Evolutionary conservation across 2,329 filamentous ascomycete species (phyloP).

Genomic region (Coleophoma cylindrospora): DNA sequence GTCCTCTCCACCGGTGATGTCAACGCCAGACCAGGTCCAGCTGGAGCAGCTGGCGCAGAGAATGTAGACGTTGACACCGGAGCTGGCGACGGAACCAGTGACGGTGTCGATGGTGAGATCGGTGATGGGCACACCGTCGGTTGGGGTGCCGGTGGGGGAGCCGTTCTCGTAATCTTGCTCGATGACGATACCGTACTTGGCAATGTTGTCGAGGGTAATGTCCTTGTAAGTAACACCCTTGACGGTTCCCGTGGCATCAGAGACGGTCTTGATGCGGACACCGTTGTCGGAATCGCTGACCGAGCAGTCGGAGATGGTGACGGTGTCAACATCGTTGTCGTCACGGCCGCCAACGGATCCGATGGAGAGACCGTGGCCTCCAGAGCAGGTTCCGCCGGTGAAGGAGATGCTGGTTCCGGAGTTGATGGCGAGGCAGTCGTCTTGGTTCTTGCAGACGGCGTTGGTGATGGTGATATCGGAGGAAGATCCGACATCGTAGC

Average conservation of each 20-base stretch:
- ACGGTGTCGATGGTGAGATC: too few species aligned
- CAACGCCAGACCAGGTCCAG: conserved; percentile 47
- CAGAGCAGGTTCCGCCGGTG: conserved; percentile 4
- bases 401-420: conserved; percentile 1
- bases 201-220: conserved; percentile 41
- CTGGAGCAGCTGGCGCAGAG: conserved; percentile 33
- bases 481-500: conserved; percentile 43
- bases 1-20: conserved; percentile 45
- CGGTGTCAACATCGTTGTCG: conserved; percentile 45
- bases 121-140: too few species aligned
- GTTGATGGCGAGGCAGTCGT: conserved; percentile 35
- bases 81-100: too few species aligned
- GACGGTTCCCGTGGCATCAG: conserved; percentile 43
- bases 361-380: conserved; percentile 42
- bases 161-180: conserved; percentile 44
- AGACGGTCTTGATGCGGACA: conserved; percentile 52
- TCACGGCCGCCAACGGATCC: conserved; percentile 46
- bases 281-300: conserved; percentile 47
- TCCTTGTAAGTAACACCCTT: conserved; percentile 42
- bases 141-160: too few species aligned
- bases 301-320: conserved; percentile 40
- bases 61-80: too few species aligned
- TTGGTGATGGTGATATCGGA: conserved; percentile 43
- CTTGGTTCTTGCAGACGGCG: conserved; percentile 50
- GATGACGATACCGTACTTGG: conserved; percentile 48